Conservation (phyloP, 768 basidiomycete genomes). For the Mycena metata region DNA sequence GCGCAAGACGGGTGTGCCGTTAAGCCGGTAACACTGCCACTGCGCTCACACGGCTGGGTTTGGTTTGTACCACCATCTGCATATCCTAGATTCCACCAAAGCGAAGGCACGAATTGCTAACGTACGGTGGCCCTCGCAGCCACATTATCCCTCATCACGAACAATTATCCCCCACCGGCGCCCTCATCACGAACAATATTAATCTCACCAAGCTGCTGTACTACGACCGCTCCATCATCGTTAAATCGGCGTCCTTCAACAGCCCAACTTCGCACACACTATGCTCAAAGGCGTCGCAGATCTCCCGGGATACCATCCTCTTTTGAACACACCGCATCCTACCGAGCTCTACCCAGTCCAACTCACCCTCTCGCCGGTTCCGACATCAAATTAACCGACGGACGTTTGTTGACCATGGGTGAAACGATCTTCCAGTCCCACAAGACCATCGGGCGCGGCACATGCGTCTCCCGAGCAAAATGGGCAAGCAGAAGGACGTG, state of each 20-base stretch:
- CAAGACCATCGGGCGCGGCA: conserved; percentile 25
- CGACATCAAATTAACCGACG: background rate
- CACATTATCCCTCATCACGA: conserved; percentile 38
- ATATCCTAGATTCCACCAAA: too few relatives aligned
- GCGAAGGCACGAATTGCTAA: conserved; percentile 41
- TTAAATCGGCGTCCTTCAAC: conserved; percentile 33
- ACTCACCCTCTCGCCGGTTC: conserved; percentile 1
- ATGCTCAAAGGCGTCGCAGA: conserved; percentile 25
- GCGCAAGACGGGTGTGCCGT: too few relatives aligned
- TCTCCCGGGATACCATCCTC: conserved; percentile 19
- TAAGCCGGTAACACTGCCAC: too few relatives aligned
- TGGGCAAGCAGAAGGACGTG: conserved; percentile 7
- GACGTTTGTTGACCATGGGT: background rate
- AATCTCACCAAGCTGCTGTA: conserved; percentile 38
- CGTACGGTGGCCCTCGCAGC: conserved; percentile 41
- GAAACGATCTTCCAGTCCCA: conserved; percentile 21
- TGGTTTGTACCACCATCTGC: too few relatives aligned
- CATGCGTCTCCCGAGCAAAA: conserved; percentile 18
- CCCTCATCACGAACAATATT: conserved; percentile 35
- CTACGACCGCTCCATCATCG: conserved; percentile 37
- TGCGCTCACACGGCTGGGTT: too few relatives aligned
- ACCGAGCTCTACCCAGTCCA: background rate
- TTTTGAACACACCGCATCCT: background rate
- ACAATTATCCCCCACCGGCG: too few relatives aligned
- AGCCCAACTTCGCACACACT: conserved; percentile 20